These are phyloP conservation scores for Sordariomycetes sp. DNA, from an alignment of 2,329 filamentous ascomycete species.

Conservation along the genomic window DNA sequence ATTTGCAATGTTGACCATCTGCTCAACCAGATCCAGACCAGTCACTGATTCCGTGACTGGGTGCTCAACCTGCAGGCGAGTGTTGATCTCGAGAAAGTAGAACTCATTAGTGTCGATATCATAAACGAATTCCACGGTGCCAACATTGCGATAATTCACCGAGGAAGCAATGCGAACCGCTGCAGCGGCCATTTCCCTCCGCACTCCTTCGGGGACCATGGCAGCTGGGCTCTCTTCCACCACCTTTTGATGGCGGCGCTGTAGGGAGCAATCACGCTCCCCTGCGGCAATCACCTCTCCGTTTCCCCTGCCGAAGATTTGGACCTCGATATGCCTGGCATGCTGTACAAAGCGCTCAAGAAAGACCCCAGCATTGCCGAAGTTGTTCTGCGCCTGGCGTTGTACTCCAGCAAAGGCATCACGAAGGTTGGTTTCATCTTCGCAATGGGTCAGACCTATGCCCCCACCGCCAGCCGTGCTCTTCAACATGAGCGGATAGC, in stretches of 20 bases:
- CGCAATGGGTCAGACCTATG: slow-evolving; percentile 29
- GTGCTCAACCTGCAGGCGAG: slow-evolving; percentile 34
- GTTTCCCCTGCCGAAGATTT: slow-evolving; percentile 35
- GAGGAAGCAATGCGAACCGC: slow-evolving; percentile 24
- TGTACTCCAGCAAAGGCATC: slow-evolving; percentile 25
- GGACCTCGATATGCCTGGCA: slow-evolving; percentile 38
- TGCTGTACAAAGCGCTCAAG: slow-evolving; percentile 30
- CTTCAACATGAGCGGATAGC: slow-evolving; percentile 35
- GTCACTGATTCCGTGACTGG: slow-evolving; percentile 63
- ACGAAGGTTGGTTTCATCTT: slow-evolving; percentile 17
- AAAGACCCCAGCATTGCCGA: slow-evolving; percentile 29
- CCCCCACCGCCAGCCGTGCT: slow-evolving; percentile 37
- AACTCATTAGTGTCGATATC: slow-evolving; percentile 17
- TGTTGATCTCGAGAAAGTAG: slow-evolving; percentile 33
- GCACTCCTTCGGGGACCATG: slow-evolving; percentile 18
- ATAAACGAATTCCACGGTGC: slow-evolving; percentile 32
- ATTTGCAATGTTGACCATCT: slow-evolving; percentile 26
- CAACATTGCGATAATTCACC: slow-evolving; percentile 29
- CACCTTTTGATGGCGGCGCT: slow-evolving; percentile 41
- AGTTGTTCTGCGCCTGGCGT: slow-evolving; percentile 28
- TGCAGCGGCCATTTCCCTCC: slow-evolving; percentile 23
- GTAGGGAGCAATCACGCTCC: slow-evolving; percentile 41
- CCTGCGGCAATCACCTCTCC: slow-evolving; percentile 29
- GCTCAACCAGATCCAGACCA: slow-evolving; percentile 60
- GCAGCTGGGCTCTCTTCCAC: slow-evolving; percentile 37